phyloP scores from a whole-genome alignment of 1,284 basidiomycete genomes.

The Mycosarcoma mackinlayi region DNA sequence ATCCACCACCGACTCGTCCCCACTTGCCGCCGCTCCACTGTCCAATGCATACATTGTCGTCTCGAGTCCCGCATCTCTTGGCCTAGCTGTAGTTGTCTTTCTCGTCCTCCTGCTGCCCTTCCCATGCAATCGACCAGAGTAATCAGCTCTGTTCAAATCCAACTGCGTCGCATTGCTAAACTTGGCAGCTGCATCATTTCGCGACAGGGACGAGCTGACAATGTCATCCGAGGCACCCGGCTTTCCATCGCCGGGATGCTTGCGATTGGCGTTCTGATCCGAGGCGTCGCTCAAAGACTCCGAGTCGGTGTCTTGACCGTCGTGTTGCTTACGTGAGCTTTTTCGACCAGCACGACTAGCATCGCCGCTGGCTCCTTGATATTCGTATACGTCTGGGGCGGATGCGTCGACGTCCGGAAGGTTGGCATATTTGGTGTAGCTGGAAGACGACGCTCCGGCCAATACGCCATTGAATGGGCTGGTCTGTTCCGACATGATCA shows the following conservation, averaged over 20 bases:
- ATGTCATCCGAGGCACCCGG: conserved; percentile 23
- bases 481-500: conserved; percentile 21
- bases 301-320: conserved; percentile 6
- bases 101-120: neutral
- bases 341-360: conserved; percentile 1
- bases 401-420: conserved; percentile 43
- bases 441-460: neutral
- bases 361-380: conserved; percentile 10
- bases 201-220: conserved; percentile 19
- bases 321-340: conserved; percentile 13
- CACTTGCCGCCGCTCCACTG: neutral
- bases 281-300: conserved; percentile 31
- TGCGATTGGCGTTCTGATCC: conserved; percentile 19
- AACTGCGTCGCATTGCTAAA: conserved; percentile 35
- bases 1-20: conserved; percentile 28
- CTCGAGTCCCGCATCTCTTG: conserved; percentile 41
- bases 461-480: neutral
- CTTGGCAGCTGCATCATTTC: conserved; percentile 28
- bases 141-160: conserved; percentile 13
- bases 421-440: conserved; percentile 42
- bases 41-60: conserved; percentile 37
- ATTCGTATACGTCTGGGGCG: conserved; percentile 47
- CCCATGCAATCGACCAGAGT: conserved; percentile 26
- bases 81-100: conserved; percentile 5
- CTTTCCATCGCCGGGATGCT: conserved; percentile 28